phyloP scores from a whole-genome alignment of 2,329 filamentous ascomycete species.

The Colletotrichum sp. region DNA sequence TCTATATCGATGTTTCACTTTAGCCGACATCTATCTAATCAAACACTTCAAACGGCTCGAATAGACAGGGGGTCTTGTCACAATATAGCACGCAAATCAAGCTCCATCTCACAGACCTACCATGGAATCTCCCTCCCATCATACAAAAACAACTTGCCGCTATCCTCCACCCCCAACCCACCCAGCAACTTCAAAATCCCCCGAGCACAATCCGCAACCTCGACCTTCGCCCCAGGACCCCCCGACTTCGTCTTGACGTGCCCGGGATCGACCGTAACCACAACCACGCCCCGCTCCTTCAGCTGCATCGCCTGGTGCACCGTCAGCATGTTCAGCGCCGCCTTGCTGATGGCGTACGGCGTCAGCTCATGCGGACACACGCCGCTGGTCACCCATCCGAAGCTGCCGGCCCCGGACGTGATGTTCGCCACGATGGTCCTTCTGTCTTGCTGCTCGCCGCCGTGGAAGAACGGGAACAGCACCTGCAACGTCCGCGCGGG shows the following conservation, averaged over 20 bases:
- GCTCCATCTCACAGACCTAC: background rate
- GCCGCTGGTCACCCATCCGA: conserved; percentile 26
- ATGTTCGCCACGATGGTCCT: conserved; percentile 43
- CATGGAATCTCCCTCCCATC: background rate
- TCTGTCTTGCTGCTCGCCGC: background rate
- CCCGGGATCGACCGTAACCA: conserved; percentile 35
- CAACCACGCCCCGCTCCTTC: conserved; percentile 25
- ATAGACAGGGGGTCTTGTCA: background rate
- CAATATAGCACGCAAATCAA: background rate
- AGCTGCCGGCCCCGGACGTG: conserved; percentile 41
- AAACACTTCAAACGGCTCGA: background rate
- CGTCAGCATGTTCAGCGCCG: conserved; percentile 40
- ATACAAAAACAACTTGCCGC: background rate
- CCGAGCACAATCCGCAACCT: conserved; percentile 27
- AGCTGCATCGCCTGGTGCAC: conserved; percentile 33
- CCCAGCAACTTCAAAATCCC: background rate
- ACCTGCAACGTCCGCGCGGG: conserved; percentile 48
- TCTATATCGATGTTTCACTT: background rate
- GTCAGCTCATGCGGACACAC: conserved; percentile 28
- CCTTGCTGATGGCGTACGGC: conserved; percentile 40
- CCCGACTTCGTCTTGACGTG: conserved; percentile 40
- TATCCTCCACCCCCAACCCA: background rate
- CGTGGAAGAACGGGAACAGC: conserved; percentile 32
- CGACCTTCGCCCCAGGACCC: conserved; percentile 28
- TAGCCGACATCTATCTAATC: background rate